Base-by-base conservation (phyloP, 306 rosid genomes). In the Gastrolobium villosum region DNA sequence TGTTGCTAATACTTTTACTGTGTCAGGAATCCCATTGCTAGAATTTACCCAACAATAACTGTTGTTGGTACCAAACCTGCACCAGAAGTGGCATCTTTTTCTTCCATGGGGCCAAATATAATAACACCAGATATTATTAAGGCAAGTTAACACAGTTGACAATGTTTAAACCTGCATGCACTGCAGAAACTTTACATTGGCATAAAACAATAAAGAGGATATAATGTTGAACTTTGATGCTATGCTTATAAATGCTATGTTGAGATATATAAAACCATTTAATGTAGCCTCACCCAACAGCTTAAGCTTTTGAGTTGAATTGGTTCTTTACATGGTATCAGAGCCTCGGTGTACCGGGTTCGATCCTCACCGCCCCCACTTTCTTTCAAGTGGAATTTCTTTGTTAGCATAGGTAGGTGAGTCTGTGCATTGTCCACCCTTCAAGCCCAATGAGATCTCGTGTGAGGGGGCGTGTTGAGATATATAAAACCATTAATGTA, bases 61-160 rank as follows among this genome's bases (percentile, higher is more conserved):
- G 66, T 88, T 60, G 41, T 84, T 34, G 78, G 86, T 15, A 72
- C 78, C 11, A 84, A 87, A 74, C 95, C 92, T 28, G 91, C 94
- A 37, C 93, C 91, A n/a, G 81, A 87, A 82, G 76, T 76, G 69
- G 95, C 90, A 61, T 88, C 76, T 50, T 92, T 90, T 74, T 92
- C 95, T 77, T 88, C 93, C 13, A 66, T 82, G 72, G 89, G 97
- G 46, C 93, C 93, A 79, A 92, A 90, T 81, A 53, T 86, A 56
- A 82, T 88, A 76, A 84, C 87, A 28, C 89, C 90, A 57, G 90
- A 90, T 72, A 90, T 92, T 46, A 80, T 92, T 68, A 90, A 88
- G 89, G 94, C 49, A 85, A 50, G 89, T 56, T 76, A 39, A 72
- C 64, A 36, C 30, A 60, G 11, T 31, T 8, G 48, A 37, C 30